Evolutionary conservation across 805 yeast species (phyloP), one percentile per base, ranked within the genome.

Genomic region (Yueomyces sinensis): DNA sequence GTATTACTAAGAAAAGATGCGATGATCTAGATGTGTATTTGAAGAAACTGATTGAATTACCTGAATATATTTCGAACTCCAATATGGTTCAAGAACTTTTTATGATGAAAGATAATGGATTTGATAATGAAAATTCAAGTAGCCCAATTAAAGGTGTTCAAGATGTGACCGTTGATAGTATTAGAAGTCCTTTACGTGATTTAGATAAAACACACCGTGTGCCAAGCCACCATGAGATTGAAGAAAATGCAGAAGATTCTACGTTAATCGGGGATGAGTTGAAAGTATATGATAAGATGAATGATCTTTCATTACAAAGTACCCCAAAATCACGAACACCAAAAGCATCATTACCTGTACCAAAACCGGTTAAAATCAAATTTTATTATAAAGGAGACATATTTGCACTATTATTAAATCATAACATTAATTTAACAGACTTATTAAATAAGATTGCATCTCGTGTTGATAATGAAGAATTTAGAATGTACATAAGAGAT

Each of bases 351-450:
- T 38, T 45, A 19, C 52, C 56, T 31, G 49, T 46, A 16, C 40
- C 34, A 35, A 49, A 54, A 37, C 42, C 58, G 3, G 47, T 50
- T 2, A 82, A 82, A 53, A 70, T 81, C 34, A 82, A 82, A 52
- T 79, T 82, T 47, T 82, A 76, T 52, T 80, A 73, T 48, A 76
- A 75, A 38, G 91, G 80, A 47, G 94, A 82, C 50, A 82, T 82
- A 13, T 82, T 81, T 61, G 91, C 84, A 1, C 63, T 82, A 29
- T 55, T 74, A 40, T 58, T 76, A 27, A 73, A 74, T 23, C 48
- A 62, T 13, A 62, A 59, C 40, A 66, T 69, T 33, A 58, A 70
- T 4, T 52, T 70, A 31, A 60, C 56, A 24, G 79, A 72, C 37
- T 49, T 76, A 38, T 65, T 66, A 41, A 51, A 58, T 20, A 75